phyloP scores from a whole-genome alignment of 441 rosid species.

The Pelargonium fulgidum region DNA sequence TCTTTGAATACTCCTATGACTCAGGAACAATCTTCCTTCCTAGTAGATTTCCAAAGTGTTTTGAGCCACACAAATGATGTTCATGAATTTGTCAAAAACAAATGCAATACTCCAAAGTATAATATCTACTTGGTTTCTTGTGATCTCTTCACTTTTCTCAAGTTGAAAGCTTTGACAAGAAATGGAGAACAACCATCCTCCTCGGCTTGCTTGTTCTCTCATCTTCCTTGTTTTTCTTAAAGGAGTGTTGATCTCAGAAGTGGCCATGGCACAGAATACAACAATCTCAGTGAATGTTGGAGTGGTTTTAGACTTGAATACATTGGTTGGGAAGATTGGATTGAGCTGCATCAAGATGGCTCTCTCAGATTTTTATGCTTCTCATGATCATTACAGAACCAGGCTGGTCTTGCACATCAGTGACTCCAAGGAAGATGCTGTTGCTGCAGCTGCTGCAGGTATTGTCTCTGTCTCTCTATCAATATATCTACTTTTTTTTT shows the following conservation, averaged over 20 bases:
- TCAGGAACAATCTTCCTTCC: not conserved
- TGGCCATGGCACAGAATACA: slow-evolving; percentile 17
- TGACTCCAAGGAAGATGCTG: slow-evolving; percentile 39
- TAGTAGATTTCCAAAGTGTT: no score
- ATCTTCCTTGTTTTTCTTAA: not conserved
- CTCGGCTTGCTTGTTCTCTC: not conserved
- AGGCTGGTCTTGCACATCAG: slow-evolving; percentile 33
- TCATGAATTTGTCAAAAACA: no score
- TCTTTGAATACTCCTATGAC: not conserved
- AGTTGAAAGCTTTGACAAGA: not conserved
- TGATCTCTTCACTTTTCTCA: not conserved
- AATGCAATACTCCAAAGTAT: no score
- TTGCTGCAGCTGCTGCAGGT: slow-evolving; percentile 56
- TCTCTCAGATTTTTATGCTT: slow-evolving; percentile 46
- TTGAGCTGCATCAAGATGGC: slow-evolving; percentile 51
- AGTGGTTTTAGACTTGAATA: slow-evolving; percentile 40
- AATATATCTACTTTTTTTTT: not conserved
- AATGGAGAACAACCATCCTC: slow-evolving; percentile 1
- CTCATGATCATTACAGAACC: slow-evolving; percentile 31
- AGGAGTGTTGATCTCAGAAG: not conserved
- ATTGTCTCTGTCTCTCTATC: slow-evolving; percentile 1
- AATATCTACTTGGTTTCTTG: not conserved
- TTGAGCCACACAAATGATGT: no score
- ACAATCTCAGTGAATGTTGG: slow-evolving; percentile 46
- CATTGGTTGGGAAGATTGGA: slow-evolving; percentile 24